Percentiles rank a stretch among this genome's conserved stretches.
Evolutionary conservation across 371 early-diverging fungal species (phyloP).

Genomic region (Smittium culicis): DNA sequence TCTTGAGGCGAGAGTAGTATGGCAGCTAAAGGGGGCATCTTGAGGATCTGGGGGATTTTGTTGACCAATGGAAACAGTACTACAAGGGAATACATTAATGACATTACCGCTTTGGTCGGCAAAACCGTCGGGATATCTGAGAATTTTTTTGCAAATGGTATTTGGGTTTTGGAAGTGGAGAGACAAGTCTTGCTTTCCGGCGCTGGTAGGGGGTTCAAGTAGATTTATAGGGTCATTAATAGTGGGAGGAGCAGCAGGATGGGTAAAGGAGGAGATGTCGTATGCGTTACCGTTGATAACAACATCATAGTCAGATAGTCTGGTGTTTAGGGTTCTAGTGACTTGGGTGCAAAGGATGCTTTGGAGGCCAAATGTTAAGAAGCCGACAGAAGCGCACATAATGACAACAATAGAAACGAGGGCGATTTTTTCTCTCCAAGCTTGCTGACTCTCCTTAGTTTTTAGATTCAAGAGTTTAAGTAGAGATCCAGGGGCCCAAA

Average conservation of each 20-base stretch:
- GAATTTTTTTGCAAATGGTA: slow-evolving; percentile 38
- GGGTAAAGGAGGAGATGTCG: slow-evolving; percentile 34
- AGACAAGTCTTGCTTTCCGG: slow-evolving; percentile 58
- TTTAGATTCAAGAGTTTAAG: slow-evolving; percentile 33
- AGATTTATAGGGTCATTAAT: slow-evolving; percentile 36
- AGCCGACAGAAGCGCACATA: slow-evolving; percentile 42
- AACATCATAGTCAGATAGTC: slow-evolving; percentile 34
- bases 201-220: slow-evolving; percentile 43
- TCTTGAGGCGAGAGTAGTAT: slow-evolving; percentile 35
- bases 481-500: slow-evolving; percentile 59
- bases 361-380: slow-evolving; percentile 46
- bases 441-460: slow-evolving; percentile 19
- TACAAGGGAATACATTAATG: slow-evolving; percentile 56
- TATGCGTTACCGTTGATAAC: slow-evolving; percentile 46
- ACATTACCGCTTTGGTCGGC: slow-evolving; percentile 37
- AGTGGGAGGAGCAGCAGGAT: slow-evolving; percentile 30
- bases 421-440: slow-evolving; percentile 74
- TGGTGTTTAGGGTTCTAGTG: slow-evolving; percentile 25
- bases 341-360: slow-evolving; percentile 33
- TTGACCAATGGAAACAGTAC: slow-evolving; percentile 26
- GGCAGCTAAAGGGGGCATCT: slow-evolving; percentile 39
- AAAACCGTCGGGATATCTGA: slow-evolving; percentile 30
- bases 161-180: slow-evolving; percentile 62
- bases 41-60: slow-evolving; percentile 27
- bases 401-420: slow-evolving; percentile 49